Evolutionary conservation across 2,329 filamentous ascomycete species (phyloP).

Genomic region (Xylariaceae sp.): DNA sequence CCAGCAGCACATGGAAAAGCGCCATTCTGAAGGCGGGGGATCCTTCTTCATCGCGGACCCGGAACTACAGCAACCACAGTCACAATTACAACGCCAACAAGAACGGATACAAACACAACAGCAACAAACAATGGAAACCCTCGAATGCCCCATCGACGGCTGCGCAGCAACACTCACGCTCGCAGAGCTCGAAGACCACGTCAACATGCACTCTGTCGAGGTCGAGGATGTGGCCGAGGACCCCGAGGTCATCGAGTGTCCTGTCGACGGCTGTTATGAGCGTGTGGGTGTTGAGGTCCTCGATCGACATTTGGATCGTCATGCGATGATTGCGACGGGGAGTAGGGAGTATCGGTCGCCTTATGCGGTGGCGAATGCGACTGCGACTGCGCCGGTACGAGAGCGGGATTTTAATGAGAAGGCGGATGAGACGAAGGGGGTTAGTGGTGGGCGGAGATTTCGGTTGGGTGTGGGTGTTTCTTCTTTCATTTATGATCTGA

Average conservation of each 20-base stretch:
- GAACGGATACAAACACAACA: too few species aligned
- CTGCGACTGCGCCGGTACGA: too few species aligned
- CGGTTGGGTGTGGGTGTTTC: slow-evolving; percentile 19
- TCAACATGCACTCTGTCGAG: slow-evolving; percentile 55
- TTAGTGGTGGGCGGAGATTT: not conserved
- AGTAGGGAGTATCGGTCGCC: too few species aligned
- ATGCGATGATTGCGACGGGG: slow-evolving; percentile 38
- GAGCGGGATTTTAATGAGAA: not conserved
- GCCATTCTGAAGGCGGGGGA: too few species aligned
- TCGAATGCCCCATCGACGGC: slow-evolving; percentile 48
- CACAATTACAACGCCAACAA: too few species aligned
- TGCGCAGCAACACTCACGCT: slow-evolving; percentile 55
- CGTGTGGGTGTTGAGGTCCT: slow-evolving; percentile 47
- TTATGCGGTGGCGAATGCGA: slow-evolving; percentile 15
- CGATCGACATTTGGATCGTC: slow-evolving; percentile 55
- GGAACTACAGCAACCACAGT: too few species aligned
- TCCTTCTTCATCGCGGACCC: too few species aligned
- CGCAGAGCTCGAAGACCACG: slow-evolving; percentile 51
- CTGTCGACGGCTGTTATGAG: slow-evolving; percentile 55
- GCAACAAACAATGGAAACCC: too few species aligned
- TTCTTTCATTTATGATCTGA: not conserved
- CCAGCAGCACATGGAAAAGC: too few species aligned
- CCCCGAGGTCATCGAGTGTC: slow-evolving; percentile 43
- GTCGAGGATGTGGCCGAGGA: slow-evolving; percentile 43
- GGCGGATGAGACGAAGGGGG: not conserved